Evolutionary conservation across 2,329 filamentous ascomycete genomes (phyloP), one percentile per base, ranked within the genome.

Genomic region (Cercospora canescens): DNA sequence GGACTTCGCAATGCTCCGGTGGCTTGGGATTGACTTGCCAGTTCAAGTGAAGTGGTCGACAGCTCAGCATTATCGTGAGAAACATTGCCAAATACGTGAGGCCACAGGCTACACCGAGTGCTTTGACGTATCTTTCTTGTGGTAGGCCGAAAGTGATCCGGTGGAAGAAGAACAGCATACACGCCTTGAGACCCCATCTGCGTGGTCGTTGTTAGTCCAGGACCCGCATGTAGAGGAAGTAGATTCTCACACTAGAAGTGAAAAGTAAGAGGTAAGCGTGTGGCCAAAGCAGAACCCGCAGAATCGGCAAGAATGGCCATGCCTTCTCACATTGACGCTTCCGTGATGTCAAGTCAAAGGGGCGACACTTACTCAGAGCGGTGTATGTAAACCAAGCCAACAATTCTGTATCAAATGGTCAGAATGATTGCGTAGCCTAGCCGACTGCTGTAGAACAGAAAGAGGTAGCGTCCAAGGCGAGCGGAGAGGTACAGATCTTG

Each of bases 331-430:
- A 35, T 14, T 24, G 28, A 34, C 2, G 18, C 52, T 56, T 35
- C 30, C 28, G 9, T n/a, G 21, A 16, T 35, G 32, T 24, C n/a
- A 14, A 14, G 11, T 5, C 8, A 21, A n/a, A 56, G 18, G 9
- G 30, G 18, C 8, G 5, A 48, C 4, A 56, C 52, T 56, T 56
- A 56, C 52, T 67, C 6, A 70, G 62, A 2, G 63, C 62, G 1
- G 56, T 67, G 45, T 72, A 71, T 39, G 66, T 67, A 28, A 72
- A 82, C 80, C 80, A 81, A 0, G 79, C 80, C 0, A 75, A 64
- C 11, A 81, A 70, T 56, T 82, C 52, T 56, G 52, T 35, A 3
- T 32, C 5, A 21, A 24, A 14, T 30, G 21, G 28, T 56, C 4
- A 35, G n/a, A 56, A 14, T 3, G 35, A 2, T 8, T 14, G 28